Evolutionary conservation across 495 filamentous ascomycete genomes (phyloP).

Genomic region (Pyronema omphalodes): DNA sequence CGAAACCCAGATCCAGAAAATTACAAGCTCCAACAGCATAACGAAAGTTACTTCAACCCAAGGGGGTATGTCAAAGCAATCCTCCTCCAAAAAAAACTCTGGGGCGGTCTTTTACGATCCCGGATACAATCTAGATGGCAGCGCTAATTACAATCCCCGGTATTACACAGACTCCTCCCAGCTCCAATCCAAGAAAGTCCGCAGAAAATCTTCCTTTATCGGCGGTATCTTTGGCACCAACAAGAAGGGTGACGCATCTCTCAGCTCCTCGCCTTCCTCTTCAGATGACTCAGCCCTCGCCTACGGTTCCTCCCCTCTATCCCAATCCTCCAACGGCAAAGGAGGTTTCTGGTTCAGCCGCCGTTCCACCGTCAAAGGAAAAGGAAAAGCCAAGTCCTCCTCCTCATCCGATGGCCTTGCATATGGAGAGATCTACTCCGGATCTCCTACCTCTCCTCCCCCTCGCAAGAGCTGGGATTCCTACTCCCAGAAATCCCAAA

Average conservation of each 20-base stretch:
- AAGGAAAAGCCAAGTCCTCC: neutral
- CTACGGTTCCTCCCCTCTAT: constrained; percentile 7
- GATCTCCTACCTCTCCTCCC: neutral
- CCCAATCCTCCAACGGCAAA: neutral
- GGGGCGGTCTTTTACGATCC: constrained; percentile 13
- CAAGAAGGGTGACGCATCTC: constrained; percentile 6
- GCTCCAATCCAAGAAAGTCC: neutral
- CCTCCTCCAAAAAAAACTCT: neutral
- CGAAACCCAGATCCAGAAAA: neutral
- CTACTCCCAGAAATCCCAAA: constrained; percentile 5
- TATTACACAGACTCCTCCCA: constrained; percentile 4
- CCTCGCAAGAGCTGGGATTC: constrained; percentile 12
- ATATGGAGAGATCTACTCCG: constrained; percentile 1
- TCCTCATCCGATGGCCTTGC: constrained; percentile 1
- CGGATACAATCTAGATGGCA: constrained; percentile 13
- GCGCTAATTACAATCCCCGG: constrained; percentile 6
- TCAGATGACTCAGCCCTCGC: constrained; percentile 7
- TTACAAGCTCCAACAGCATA: too few relatives aligned
- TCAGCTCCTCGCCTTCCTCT: constrained; percentile 8
- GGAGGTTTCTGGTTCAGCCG: constrained; percentile 7
- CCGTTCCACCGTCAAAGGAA: neutral
- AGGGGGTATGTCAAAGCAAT: too few relatives aligned
- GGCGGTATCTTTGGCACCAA: constrained; percentile 6
- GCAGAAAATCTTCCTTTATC: constrained; percentile 7
- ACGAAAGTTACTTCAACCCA: too few relatives aligned